phyloP scores from a whole-genome alignment of 352 stramenopile species.

The Stramenopiles sp. region DNA sequence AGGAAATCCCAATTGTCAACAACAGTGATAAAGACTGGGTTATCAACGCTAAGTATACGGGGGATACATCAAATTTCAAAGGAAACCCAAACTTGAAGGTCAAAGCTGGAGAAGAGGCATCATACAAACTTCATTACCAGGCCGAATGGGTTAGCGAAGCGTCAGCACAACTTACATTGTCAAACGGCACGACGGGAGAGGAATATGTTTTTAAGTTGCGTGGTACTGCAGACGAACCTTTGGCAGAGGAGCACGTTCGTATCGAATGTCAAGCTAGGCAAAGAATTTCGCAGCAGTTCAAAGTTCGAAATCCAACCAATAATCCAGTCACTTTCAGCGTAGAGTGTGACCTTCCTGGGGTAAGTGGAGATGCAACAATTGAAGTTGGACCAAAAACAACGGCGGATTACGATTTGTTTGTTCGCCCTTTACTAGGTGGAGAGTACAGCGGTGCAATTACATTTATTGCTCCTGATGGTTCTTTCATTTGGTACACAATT shows the following conservation, averaged over 20 bases:
- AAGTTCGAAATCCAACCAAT: constrained; percentile 38
- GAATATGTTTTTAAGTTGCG: constrained; percentile 64
- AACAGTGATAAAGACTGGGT: constrained; percentile 53
- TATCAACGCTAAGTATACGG: constrained; percentile 42
- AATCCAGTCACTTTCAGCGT: constrained; percentile 47
- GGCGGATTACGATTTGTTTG: constrained; percentile 50
- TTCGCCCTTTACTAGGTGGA: constrained; percentile 61
- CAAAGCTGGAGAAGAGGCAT: not conserved
- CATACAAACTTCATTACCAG: not conserved
- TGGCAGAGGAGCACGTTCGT: constrained; percentile 63
- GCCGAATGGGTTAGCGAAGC: not conserved
- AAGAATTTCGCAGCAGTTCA: constrained; percentile 47
- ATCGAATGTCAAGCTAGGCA: constrained; percentile 59
- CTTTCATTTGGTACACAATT: constrained; percentile 77
- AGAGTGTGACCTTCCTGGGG: constrained; percentile 70
- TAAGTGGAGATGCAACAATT: constrained; percentile 40
- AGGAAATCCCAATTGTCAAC: constrained; percentile 67
- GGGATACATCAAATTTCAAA: constrained; percentile 13
- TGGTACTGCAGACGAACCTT: constrained; percentile 56
- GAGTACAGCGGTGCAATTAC: constrained; percentile 73
- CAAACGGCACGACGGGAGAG: constrained; percentile 55
- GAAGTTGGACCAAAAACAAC: constrained; percentile 24
- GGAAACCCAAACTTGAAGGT: not conserved
- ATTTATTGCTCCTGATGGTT: constrained; percentile 38
- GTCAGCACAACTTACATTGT: constrained; percentile 31